Conservation (phyloP, 1,284 basidiomycete genomes). For the Neonothopanus nambi region DNA sequence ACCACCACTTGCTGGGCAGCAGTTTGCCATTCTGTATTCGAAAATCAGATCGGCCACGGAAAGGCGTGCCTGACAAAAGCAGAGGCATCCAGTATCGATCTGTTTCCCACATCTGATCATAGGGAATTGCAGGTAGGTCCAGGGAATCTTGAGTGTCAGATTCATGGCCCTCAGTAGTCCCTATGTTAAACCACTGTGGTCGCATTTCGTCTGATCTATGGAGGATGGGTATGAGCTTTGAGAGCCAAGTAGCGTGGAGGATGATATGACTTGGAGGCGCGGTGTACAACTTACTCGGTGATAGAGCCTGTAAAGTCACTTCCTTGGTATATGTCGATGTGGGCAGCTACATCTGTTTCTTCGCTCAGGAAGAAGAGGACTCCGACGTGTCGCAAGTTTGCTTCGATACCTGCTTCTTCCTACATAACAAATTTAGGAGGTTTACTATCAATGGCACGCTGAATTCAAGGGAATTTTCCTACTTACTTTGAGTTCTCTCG, state of each 20-base stretch:
- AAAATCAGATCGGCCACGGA: conserved; percentile 63
- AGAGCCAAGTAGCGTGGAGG: neutral
- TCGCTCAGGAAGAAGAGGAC: conserved; percentile 59
- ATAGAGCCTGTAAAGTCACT: conserved; percentile 51
- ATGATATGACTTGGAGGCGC: neutral
- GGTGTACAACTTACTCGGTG: conserved; percentile 63
- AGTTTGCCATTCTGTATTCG: conserved; percentile 33
- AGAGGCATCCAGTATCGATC: conserved; percentile 64
- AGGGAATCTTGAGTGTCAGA: conserved; percentile 14
- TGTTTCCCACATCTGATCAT: conserved; percentile 63
- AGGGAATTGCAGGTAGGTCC: conserved; percentile 44
- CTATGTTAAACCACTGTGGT: conserved; percentile 60
- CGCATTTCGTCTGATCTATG: conserved; percentile 69
- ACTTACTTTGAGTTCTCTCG: conserved; percentile 69
- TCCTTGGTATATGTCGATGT: conserved; percentile 68
- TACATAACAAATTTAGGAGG: conserved; percentile 33
- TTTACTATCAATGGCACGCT: no score
- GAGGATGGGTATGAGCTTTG: neutral
- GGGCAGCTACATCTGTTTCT: conserved; percentile 55
- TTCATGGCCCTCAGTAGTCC: no score
- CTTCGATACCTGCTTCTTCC: conserved; percentile 79
- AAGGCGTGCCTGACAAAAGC: conserved; percentile 46
- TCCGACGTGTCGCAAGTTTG: conserved; percentile 58
- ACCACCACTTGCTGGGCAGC: conserved; percentile 53
- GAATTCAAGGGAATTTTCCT: no score